Percentiles rank a stretch among this genome's conserved stretches.
These are phyloP conservation scores for Suillus weaverae DNA, from an alignment of 768 basidiomycete species.

Conservation along the genomic window DNA sequence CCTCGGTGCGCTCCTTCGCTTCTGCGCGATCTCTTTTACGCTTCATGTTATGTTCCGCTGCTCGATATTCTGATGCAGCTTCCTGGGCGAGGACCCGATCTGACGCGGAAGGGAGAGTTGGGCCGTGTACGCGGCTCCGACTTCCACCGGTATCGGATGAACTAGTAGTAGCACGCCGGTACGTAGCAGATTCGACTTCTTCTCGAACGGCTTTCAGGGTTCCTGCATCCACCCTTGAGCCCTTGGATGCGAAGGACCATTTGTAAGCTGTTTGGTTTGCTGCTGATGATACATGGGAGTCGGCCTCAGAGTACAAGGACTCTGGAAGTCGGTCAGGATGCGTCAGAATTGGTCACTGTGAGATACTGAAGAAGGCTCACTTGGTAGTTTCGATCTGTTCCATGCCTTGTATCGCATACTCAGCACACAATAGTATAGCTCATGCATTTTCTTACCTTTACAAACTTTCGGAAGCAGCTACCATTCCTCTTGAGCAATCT, in stretches of 20 bases:
- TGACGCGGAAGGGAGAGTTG: conserved; percentile 65
- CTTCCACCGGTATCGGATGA: conserved; percentile 19
- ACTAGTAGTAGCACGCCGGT: conserved; percentile 22
- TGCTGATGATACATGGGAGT: conserved; percentile 52
- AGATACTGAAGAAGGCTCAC: conserved; percentile 35
- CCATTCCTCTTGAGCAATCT: conserved; percentile 24
- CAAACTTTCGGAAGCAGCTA: conserved; percentile 92
- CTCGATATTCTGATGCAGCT: conserved; percentile 47
- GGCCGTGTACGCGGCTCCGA: conserved; percentile 55
- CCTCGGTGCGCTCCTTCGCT: conserved; percentile 70
- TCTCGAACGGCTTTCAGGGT: conserved; percentile 60
- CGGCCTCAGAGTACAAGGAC: conserved; percentile 61
- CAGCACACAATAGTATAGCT: conserved; percentile 3
- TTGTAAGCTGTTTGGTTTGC: conserved; percentile 80
- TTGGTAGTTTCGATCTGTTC: conserved; percentile 75
- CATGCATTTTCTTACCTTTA: conserved; percentile 52
- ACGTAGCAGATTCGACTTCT: conserved; percentile 52
- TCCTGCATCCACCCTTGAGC: conserved; percentile 54
- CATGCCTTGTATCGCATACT: conserved; percentile 51
- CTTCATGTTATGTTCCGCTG: conserved; percentile 53
- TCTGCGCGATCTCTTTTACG: conserved; percentile 70
- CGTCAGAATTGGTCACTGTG: background rate
- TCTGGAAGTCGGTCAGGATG: conserved; percentile 33
- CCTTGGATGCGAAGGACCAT: conserved; percentile 81
- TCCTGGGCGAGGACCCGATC: conserved; percentile 75